Evolutionary conservation across 2,329 filamentous ascomycete genomes (phyloP), one percentile per base, ranked within the genome.

Genomic region (Fusarium floridanum): DNA sequence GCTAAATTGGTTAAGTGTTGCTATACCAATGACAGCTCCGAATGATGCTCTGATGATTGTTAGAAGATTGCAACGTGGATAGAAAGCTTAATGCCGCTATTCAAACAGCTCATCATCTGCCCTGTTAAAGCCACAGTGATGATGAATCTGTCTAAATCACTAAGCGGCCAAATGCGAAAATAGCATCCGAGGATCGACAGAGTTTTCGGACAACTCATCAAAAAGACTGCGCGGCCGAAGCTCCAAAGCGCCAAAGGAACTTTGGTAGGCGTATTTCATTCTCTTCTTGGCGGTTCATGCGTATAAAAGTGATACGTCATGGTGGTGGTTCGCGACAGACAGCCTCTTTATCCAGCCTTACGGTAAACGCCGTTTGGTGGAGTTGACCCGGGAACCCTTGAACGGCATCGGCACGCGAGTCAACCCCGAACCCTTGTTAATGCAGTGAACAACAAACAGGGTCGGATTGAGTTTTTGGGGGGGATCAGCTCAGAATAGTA

Each of bases 81-180:
- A 57, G 53, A 36, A 34, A 57, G n/a, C n/a, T 16, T 36, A 36
- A 39, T 60, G 34, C 22, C 14, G 14, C 36, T 17, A 29, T 24
- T 24, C 16, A 8, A 39, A 9, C 37, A 29, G 24, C 14, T 43
- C 57, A 60, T 39, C 57, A 36, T 34, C 27, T 17, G 45, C 27
- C 27, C 50, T n/a, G 32, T 66, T 62, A 61, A 74, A 74, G 72
- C 68, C 72, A 75, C 72, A 41, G 41, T 64, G 69, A 75, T 75
- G 72, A 74, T 75, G 72, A 62, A 75, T 36, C 24, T 8, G n/a
- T 24, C 8, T 45, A 7, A 2, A 53, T 4, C 17, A 34, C 22
- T 53, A 10, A 22, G 10, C 43, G 43, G 11, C 16, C 32, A n/a
- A 32, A 29, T 55, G 8, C 29, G 43, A 27, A 61, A 43, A 22